A percentile compares a stretch with the other conserved stretches of the same genome.
phyloP scores from a whole-genome alignment of 306 rosid genomes.

The Inga laurina region DNA sequence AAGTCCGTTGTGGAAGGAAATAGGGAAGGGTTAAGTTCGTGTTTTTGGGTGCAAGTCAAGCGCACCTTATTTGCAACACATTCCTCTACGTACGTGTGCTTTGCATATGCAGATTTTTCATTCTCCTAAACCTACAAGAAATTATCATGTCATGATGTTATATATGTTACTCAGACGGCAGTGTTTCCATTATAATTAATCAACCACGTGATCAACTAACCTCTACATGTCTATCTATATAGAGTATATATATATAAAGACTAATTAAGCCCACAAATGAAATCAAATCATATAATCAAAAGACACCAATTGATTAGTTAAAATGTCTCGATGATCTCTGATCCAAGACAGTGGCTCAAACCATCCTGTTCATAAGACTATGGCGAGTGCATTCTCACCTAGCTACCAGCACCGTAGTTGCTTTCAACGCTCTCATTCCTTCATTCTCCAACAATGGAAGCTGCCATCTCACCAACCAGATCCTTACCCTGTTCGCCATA shows the following conservation, averaged over 20 bases:
- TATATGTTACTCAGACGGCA: background rate
- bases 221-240: background rate
- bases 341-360: background rate
- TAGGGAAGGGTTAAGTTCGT: background rate
- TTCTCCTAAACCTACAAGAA: background rate
- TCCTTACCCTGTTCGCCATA: constrained; percentile 1
- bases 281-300: background rate
- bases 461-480: constrained; percentile 15
- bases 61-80: background rate
- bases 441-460: constrained; percentile 24
- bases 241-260: no score
- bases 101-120: background rate
- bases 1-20: background rate
- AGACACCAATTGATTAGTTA: background rate
- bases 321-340: background rate
- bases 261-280: background rate
- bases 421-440: constrained; percentile 29
- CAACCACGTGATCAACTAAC: background rate
- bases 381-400: constrained; percentile 23
- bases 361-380: constrained; percentile 17
- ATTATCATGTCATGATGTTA: background rate
- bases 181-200: background rate
- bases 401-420: constrained; percentile 18
- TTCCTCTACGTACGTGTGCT: background rate
- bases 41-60: background rate